Base-by-base conservation (phyloP, 2,329 filamentous ascomycete species). In the Grosmannia clavigera region DNA sequence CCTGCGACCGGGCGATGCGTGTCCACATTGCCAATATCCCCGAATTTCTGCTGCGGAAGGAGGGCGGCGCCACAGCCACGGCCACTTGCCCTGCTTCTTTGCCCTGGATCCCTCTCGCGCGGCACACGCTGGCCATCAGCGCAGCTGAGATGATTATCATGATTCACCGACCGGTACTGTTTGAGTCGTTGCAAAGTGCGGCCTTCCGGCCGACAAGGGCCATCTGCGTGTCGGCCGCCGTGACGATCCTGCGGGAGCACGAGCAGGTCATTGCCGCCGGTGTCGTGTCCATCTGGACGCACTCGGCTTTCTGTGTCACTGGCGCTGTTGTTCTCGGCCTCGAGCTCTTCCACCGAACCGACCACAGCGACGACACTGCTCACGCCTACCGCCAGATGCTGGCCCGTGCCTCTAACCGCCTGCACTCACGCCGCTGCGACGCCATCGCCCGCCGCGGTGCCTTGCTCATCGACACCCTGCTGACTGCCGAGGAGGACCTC, bases 91-190 rank as follows among this genome's bases (percentile, higher is more conserved):
- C 33, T 5, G 14, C 46, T 4, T 2, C 64, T 25, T 66, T 67
- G 1, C 65, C 66, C 1, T 73, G 71, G 71, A 64, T 72, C 16
- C 65, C 66, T 0, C 68, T 64, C 12, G 71, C 71, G 3, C 67
- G 70, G 6, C 67, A 68, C 25, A 73, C 70, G 52, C 66, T 73
- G 10, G 69, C 71, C 6, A 73, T 73, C 48, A 71, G 69, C 0
- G 69, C 70, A 3, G 70, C 71, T 2, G 71, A 73, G 51, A 73
- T 72, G 58, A 71, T 72, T 55, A 72, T 73, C 60, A 71, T 72
- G 68, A 71, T 73, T 35, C 71, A 73, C 61, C 69, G 71, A 3
- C 68, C 70, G 0, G 68, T 73, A 10, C 63, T 73, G 1, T 69
- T 70, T 58, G 67, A 66, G 22, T 68, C 64, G 1, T 66, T 66